Base-by-base conservation (phyloP, 345 rosid genomes). In the Diplotaxis tenuifolia region DNA sequence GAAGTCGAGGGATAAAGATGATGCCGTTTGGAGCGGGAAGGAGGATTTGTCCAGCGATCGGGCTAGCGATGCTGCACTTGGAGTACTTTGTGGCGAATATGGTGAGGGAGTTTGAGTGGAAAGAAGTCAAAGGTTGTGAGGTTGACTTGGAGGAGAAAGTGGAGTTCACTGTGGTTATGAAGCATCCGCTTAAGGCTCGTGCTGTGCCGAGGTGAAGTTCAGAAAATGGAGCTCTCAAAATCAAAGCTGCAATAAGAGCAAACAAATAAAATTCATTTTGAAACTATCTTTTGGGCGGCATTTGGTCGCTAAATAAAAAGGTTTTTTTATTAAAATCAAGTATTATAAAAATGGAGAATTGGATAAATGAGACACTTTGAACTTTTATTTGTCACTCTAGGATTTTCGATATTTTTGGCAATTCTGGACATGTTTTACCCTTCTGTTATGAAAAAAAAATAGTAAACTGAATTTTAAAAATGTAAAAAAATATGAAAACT, bases 1-100 rank as follows among this genome's bases (percentile, higher is more conserved):
- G 84, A 9, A 76, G 76, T 9, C 66, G 68, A 65, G 79, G 77
- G 27, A 82, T 79, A 5, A 82, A 79, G 70, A 82, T 82, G 84
- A 82, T 82, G 82, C 82, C 81, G 1, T 82, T 82, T 11, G 85
- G 85, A 2, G 85, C 75, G 0, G 85, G 81, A 3, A 61, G 85
- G 31, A 76, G 85, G 72, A 82, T 82, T 4, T 82, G 83, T 52
- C 83, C 85, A 0, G 85, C 75, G 19, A 59, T 75, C 7, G 65
- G 69, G n/a, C 38, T 82, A 2, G 81, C 83, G 0, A 7, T 76
- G 58, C 54, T 76, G 60, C 83, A 82, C 49, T 49, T 82, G 2
- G 85, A 82, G 69, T 79, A 79, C 34, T 82, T 73, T 15, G 85
- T 77, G 56, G 83, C 82, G 1, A 78, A 78, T 36, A 29, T 82